Conservation (phyloP, 805 yeast species). For the Nakazawaea anatomiae region DNA sequence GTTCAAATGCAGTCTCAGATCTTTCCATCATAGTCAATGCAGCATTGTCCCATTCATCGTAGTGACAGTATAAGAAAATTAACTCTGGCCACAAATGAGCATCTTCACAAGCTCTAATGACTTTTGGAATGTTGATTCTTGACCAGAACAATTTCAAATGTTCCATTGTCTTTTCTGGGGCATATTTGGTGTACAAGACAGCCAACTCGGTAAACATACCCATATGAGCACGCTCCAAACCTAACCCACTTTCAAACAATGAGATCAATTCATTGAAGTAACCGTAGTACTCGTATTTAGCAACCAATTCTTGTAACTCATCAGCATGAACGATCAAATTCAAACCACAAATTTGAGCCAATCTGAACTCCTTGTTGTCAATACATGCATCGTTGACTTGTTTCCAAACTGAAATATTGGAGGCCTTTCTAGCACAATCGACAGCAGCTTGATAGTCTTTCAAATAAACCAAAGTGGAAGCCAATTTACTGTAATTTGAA, state of each 20-base stretch:
- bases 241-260: conserved; percentile 90
- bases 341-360: conserved; percentile 98
- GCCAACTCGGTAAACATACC: conserved; percentile 99
- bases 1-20: conserved; percentile 90
- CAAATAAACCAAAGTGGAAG: conserved; percentile 91
- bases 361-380: conserved; percentile 88
- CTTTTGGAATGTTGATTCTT: conserved; percentile 95
- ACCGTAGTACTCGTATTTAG: conserved; percentile 82
- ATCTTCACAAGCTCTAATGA: conserved; percentile 84
- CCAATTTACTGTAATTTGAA: conserved; percentile 92
- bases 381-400: conserved; percentile 96
- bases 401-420: conserved; percentile 91
- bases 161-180: conserved; percentile 88
- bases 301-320: conserved; percentile 85
- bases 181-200: conserved; percentile 81
- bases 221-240: conserved; percentile 98
- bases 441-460: conserved; percentile 95
- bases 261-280: conserved; percentile 89
- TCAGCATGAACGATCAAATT: conserved; percentile 96
- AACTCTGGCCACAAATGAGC: conserved; percentile 97
- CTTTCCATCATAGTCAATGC: conserved; percentile 94
- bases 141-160: conserved; percentile 98
- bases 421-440: conserved; percentile 97
- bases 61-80: conserved; percentile 93
- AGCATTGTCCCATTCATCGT: conserved; percentile 99